These are phyloP conservation scores for Cladosporium colombiae DNA, from an alignment of 2,329 filamentous ascomycete species.

Conservation along the genomic window DNA sequence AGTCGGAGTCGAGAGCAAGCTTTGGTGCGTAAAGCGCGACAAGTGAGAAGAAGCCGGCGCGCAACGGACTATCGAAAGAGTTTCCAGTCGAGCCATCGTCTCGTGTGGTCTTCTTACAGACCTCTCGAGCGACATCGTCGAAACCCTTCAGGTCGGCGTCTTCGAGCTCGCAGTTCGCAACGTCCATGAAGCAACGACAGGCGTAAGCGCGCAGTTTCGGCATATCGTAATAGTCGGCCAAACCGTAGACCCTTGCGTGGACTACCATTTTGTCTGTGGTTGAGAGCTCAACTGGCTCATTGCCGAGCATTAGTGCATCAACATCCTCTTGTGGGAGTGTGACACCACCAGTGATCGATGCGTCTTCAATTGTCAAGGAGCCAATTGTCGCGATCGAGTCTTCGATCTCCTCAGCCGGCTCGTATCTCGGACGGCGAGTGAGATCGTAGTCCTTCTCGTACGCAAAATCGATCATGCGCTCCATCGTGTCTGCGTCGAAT, in stretches of 20 bases:
- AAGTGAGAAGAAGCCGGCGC: background rate
- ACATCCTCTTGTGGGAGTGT: background rate
- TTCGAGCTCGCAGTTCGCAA: background rate
- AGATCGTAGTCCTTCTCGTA: conserved; percentile 20
- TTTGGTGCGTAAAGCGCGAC: conserved; percentile 35
- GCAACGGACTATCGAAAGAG: background rate
- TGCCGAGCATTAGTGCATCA: background rate
- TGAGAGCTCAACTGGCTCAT: background rate
- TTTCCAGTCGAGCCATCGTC: background rate
- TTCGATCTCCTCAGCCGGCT: background rate
- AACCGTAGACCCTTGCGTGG: conserved; percentile 23
- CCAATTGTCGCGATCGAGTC: background rate
- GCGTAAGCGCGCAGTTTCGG: conserved; percentile 20
- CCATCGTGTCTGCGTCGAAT: conserved; percentile 23
- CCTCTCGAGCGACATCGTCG: conserved; percentile 22
- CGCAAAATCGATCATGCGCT: conserved; percentile 23
- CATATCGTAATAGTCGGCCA: conserved; percentile 27
- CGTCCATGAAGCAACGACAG: conserved; percentile 8
- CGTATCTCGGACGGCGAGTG: background rate
- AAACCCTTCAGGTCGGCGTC: conserved; percentile 16
- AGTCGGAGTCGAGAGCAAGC: conserved; percentile 1
- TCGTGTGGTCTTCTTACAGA: background rate
- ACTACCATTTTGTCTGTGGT: conserved; percentile 11
- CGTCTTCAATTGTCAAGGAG: background rate
- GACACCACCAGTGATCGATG: background rate